Conservation (phyloP, 257 asterid species). For the Solanum etuberosum region DNA sequence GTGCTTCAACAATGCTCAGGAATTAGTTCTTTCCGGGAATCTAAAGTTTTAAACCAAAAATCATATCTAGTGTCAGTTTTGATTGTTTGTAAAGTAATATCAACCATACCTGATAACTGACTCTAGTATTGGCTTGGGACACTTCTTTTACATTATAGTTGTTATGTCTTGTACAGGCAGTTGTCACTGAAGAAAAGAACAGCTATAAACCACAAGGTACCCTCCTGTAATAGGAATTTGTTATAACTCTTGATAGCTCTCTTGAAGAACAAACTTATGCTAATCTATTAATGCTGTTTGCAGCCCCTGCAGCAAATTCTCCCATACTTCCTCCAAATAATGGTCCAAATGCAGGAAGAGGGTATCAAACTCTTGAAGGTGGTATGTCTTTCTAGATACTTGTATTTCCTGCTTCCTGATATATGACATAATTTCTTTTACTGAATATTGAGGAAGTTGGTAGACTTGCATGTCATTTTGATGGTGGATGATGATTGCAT, state of each 20-base stretch:
- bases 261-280: not conserved
- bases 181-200: conserved; percentile 53
- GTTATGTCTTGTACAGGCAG: conserved; percentile 47
- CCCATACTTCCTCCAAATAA: conserved; percentile 73
- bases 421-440: not conserved
- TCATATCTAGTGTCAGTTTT: not conserved
- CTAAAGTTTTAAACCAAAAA: not conserved
- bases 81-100: not conserved
- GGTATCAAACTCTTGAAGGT: conserved; percentile 63
- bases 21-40: not conserved
- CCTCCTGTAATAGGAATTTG: not conserved
- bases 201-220: conserved; percentile 40
- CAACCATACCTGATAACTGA: not conserved
- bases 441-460: not conserved
- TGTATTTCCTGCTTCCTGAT: not conserved
- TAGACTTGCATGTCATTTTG: not conserved
- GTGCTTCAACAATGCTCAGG: not conserved
- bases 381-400: conserved; percentile 26
- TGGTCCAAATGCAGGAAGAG: conserved; percentile 37
- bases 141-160: not conserved
- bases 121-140: not conserved
- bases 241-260: not conserved
- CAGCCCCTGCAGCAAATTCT: conserved; percentile 73
- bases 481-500: not conserved
- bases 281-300: conserved; percentile 3